Evolutionary conservation across 495 filamentous ascomycete species (phyloP), one percentile per base, ranked within the genome.

Genomic region (Lophiostoma macrostomum): DNA sequence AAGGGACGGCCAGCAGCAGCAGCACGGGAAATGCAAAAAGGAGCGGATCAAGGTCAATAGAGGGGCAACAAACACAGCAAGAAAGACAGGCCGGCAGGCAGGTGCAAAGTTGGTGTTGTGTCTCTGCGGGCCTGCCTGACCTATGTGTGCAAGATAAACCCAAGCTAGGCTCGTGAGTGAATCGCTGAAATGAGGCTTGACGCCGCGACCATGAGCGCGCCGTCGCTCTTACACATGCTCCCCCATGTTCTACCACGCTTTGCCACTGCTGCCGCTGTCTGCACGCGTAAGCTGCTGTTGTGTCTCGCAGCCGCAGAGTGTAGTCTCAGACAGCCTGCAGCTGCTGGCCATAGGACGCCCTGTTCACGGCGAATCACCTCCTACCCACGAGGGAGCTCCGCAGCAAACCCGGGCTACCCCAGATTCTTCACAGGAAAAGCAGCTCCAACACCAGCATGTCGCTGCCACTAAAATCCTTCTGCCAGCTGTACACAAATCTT

Each of bases 201-300:
- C 13, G 5, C 47, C 34, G n/a, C n/a, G n/a, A n/a, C n/a, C n/a
- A n/a, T n/a, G n/a, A n/a, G n/a, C n/a, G n/a, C n/a, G n/a, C n/a
- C n/a, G n/a, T n/a, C n/a, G n/a, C n/a, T n/a, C n/a, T n/a, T n/a
- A n/a, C n/a, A n/a, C n/a, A n/a, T n/a, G n/a, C n/a, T n/a, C n/a
- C n/a, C n/a, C n/a, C 40, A 14, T 27, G 13, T 7, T 27, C n/a
- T 4, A 6, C 20, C 25, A 10, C 20, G 13, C 3, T 45, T 55
- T 25, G 51, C 51, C 51, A 55, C 51, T 20, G 44, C 5, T 25
- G n/a, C 22, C 7, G 30, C 51, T 39, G 41, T 12, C 50, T 23
- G 32, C 51, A 47, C 51, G 51, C 42, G 51, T 55, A 55, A 46
- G 51, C 41, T 46, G 13, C 23, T 18, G 6, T 18, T 5, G 34